These are phyloP conservation scores for Simmondsia chinensis DNA, from an alignment of 148 eudicot genomes.

Conservation along the genomic window DNA sequence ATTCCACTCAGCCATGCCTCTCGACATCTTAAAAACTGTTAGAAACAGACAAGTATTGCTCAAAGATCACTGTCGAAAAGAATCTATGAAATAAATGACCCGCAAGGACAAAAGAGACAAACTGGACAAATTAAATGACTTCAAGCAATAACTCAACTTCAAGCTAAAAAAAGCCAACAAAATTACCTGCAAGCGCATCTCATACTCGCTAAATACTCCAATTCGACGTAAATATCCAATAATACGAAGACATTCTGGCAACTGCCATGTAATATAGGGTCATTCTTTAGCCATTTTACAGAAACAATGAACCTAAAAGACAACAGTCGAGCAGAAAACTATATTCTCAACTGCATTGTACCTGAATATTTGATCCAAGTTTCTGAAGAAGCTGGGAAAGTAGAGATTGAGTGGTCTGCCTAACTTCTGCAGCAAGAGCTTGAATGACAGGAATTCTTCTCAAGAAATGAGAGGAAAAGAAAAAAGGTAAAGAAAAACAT, in stretches of 20 bases:
- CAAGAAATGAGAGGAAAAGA: slow-evolving; percentile 3
- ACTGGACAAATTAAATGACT: not conserved
- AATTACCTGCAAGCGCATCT: slow-evolving; percentile 92
- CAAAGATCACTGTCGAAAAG: not conserved
- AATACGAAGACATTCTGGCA: slow-evolving; percentile 96
- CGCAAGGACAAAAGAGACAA: not conserved
- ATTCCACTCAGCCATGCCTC: slow-evolving; percentile 93
- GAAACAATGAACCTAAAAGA: too few species aligned
- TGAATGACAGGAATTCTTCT: slow-evolving; percentile 74
- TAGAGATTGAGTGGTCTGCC: slow-evolving; percentile 88
- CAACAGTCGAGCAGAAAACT: too few species aligned
- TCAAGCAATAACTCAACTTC: not conserved
- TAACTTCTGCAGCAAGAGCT: slow-evolving; percentile 82
- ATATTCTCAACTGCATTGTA: slow-evolving; percentile 14
- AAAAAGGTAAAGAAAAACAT: slow-evolving; percentile 1
- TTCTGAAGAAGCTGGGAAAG: slow-evolving; percentile 93
- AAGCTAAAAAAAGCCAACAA: not conserved
- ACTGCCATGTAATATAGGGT: slow-evolving; percentile 30
- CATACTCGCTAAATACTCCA: slow-evolving; percentile 89
- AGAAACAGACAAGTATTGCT: slow-evolving; percentile 7
- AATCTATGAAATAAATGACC: slow-evolving; percentile 1
- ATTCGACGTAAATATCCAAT: slow-evolving; percentile 95
- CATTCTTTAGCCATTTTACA: too few species aligned
- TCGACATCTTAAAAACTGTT: slow-evolving; percentile 91
- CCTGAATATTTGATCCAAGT: slow-evolving; percentile 94